Evolutionary conservation across 768 basidiomycete genomes (phyloP), one percentile per base, ranked within the genome.

Genomic region (Crepidotus variabilis): DNA sequence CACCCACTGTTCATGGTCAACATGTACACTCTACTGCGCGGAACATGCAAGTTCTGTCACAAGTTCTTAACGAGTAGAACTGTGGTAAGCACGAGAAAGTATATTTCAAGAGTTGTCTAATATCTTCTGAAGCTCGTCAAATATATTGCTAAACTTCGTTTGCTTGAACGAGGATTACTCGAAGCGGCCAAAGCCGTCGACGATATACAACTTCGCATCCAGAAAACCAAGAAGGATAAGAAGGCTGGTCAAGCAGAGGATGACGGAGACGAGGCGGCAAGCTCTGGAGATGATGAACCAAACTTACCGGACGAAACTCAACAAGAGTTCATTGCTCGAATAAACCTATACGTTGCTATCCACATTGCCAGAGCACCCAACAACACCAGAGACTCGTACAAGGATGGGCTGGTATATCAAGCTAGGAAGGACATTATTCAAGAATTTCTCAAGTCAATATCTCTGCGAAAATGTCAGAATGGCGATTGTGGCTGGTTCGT

Each of bases 1-100:
- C 96, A 99, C 66, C 97, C 97, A 0, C 75, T 99, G 36, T 99
- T 98, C 73, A 93, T 98, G 86, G 78, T 80, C 32, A 92, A 95
- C 65, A 87, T 90, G 78, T 95, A 87, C 69, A 88, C 88, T 60
- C 75, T 98, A 47, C 76, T 99, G 20, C 85, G 95, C 56, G 88
- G 88, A 35, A 85, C 85, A 13, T 99, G 97, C 75, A 73, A 96
- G 69, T 98, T 90, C 73, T 99, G 97, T 72, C 97, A 99, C 71
- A 81, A 78, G 60, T 97, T 98, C 73, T 72, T 88, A 65, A 80
- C 80, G 61, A 80, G 86, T 67, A 78, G 84, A n/a, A 77, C 82
- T 73, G 92, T 94, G 67, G 54, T 70, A 69, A 34, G 46, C 24
- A 51, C 20, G 14, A 54, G 33, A 55, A 52, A 47, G 23, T 36